A percentile compares a stretch with the other conserved stretches of the same genome.
phyloP scores from a whole-genome alignment of 495 filamentous ascomycete genomes.

The Xylaria castorea region DNA sequence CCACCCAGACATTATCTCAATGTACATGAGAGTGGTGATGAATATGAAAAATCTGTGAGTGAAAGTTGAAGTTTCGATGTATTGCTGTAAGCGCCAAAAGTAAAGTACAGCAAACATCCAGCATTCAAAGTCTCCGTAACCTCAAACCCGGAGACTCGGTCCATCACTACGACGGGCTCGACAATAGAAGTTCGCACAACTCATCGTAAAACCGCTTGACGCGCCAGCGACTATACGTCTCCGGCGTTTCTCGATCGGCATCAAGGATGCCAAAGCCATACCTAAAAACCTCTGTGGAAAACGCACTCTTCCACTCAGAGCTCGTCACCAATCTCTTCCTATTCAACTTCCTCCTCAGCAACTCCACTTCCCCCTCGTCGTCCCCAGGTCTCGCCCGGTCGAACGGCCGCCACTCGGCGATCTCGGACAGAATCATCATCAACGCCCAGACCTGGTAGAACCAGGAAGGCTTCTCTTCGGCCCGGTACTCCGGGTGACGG shows the following conservation, averaged over 20 bases:
- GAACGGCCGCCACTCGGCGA: constrained; percentile 7
- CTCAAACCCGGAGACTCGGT: neutral
- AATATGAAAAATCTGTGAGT: neutral
- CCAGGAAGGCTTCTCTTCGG: neutral
- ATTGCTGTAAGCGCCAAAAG: neutral
- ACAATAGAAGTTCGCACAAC: neutral
- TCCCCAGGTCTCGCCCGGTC: neutral
- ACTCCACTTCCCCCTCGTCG: neutral
- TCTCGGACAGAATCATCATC: constrained; percentile 14
- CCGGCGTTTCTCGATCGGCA: constrained; percentile 6
- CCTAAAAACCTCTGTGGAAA: neutral
- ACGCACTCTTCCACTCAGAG: neutral
- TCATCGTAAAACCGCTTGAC: constrained; percentile 12
- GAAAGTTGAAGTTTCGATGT: neutral
- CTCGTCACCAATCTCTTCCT: constrained; percentile 4
- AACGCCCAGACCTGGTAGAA: constrained; percentile 12
- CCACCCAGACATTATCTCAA: neutral
- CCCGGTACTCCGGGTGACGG: neutral
- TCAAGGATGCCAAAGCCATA: constrained; percentile 3
- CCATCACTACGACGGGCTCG: neutral
- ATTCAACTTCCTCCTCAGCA: neutral
- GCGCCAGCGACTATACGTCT: constrained; percentile 5
- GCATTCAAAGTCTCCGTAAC: neutral
- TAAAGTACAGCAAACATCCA: too few relatives aligned
- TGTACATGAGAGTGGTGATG: neutral